phyloP scores from a whole-genome alignment of 208 protist species.

The Acanthamoeba lenticulata region DNA sequence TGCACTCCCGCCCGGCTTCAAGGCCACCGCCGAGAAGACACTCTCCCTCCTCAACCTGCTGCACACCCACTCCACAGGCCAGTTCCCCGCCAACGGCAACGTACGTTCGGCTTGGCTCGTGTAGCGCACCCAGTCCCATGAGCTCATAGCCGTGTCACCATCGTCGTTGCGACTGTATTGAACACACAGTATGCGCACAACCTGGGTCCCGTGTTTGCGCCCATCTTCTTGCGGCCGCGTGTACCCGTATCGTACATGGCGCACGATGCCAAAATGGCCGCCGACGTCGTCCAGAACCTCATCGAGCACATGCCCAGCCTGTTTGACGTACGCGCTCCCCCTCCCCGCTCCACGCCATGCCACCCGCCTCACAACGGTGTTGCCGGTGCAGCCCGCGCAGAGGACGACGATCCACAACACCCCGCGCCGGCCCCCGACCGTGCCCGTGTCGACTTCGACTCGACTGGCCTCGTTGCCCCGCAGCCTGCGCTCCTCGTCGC shows the following conservation, averaged over 20 bases:
- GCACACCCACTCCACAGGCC: conserved; percentile 39
- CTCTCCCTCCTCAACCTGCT: conserved; percentile 22
- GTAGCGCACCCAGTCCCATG: not conserved
- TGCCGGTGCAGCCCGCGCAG: not conserved
- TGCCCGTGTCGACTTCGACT: not conserved
- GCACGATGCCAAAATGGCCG: not conserved
- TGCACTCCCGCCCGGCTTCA: conserved; percentile 42
- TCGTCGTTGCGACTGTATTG: not conserved
- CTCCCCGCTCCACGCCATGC: not conserved
- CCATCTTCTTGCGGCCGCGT: conserved; percentile 42
- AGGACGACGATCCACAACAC: conserved; percentile 8
- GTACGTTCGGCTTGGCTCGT: not conserved
- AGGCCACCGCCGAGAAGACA: not conserved
- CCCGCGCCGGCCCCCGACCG: not conserved
- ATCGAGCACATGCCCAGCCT: conserved; percentile 32
- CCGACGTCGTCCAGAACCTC: not conserved
- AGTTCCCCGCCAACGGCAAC: conserved; percentile 33
- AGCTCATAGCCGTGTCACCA: too few species aligned
- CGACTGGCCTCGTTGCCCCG: not conserved
- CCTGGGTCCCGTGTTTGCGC: conserved; percentile 41
- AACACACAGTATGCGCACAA: conserved; percentile 7
- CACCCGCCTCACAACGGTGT: not conserved
- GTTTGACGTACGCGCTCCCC: conserved; percentile 38
- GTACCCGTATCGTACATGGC: not conserved
- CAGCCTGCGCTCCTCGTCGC: not conserved